Conservation (phyloP, 805 yeast genomes). For the Metschnikowia arizonensis region DNA sequence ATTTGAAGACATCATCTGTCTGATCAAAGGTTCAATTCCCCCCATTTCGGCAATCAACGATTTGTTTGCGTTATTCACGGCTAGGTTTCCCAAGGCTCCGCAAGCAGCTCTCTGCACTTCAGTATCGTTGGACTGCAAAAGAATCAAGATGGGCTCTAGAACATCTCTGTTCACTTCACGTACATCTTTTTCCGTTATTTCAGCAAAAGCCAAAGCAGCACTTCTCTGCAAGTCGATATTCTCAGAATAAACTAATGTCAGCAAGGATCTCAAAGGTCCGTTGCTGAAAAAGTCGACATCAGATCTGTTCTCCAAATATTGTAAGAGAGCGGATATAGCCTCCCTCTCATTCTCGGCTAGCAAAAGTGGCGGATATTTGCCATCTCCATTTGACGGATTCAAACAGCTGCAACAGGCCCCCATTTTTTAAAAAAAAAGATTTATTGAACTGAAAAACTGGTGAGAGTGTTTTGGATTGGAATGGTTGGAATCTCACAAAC, state of each 20-base stretch:
- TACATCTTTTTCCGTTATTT: constrained; percentile 94
- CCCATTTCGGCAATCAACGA: constrained; percentile 95
- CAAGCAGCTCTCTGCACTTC: constrained; percentile 99
- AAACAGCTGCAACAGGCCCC: constrained; percentile 44
- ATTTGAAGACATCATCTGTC: constrained; percentile 96
- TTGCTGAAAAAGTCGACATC: constrained; percentile 87
- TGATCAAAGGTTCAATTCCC: constrained; percentile 90
- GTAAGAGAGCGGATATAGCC: constrained; percentile 86
- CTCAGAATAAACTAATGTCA: constrained; percentile 91
- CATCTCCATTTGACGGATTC: constrained; percentile 45
- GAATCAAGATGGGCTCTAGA: constrained; percentile 84
- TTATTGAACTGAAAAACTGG: neutral
- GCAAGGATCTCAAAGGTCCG: constrained; percentile 83
- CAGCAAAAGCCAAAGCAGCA: constrained; percentile 98
- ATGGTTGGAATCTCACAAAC: constrained; percentile 1
- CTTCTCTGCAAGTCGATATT: constrained; percentile 92
- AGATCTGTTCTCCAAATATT: constrained; percentile 79
- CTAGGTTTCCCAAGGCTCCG: constrained; percentile 97
- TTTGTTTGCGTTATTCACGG: constrained; percentile 94
- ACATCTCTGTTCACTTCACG: constrained; percentile 88
- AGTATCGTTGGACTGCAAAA: constrained; percentile 80
- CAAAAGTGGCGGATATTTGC: constrained; percentile 69
- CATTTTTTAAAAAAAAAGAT: constrained; percentile 26
- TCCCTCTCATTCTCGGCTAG: constrained; percentile 92
- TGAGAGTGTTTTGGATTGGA: neutral